phyloP scores from a whole-genome alignment of 2,329 filamentous ascomycete genomes.

The Aspergillus texensis region DNA sequence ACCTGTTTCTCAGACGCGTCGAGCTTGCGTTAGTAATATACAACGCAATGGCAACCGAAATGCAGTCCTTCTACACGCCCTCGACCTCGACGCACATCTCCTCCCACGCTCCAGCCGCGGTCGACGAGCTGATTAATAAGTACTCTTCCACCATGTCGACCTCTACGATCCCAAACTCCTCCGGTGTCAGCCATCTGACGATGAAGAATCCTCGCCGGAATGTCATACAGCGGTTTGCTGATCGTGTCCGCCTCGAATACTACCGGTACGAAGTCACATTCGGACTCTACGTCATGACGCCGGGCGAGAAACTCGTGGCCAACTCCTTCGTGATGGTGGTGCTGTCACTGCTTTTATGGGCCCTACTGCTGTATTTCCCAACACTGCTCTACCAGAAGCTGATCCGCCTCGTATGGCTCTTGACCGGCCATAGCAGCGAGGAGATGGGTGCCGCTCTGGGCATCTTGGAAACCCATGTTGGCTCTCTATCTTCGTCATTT shows the following conservation, averaged over 20 bases:
- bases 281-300: conserved; percentile 47
- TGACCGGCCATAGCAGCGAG: conserved; percentile 39
- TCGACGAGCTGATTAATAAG: conserved; percentile 38
- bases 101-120: conserved; percentile 32
- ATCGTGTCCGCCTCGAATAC: conserved; percentile 44
- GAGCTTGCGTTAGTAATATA: neutral
- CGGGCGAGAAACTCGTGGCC: conserved; percentile 46
- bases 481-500: conserved; percentile 17
- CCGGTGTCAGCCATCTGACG: conserved; percentile 13
- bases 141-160: conserved; percentile 34
- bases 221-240: conserved; percentile 31
- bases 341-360: conserved; percentile 40
- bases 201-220: conserved; percentile 25
- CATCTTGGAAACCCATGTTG: conserved; percentile 29
- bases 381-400: conserved; percentile 40
- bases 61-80: conserved; percentile 39
- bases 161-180: conserved; percentile 14
- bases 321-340: conserved; percentile 44
- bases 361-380: conserved; percentile 41
- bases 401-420: conserved; percentile 38
- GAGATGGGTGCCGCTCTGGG: conserved; percentile 32
- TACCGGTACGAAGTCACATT: conserved; percentile 53
- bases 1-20: neutral
- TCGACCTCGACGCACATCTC: conserved; percentile 32
- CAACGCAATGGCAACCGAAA: conserved; percentile 33